A percentile compares a stretch with the other conserved stretches of the same genome.
phyloP scores from a whole-genome alignment of 805 yeast genomes.

The Scheffersomyces ergatensis region DNA sequence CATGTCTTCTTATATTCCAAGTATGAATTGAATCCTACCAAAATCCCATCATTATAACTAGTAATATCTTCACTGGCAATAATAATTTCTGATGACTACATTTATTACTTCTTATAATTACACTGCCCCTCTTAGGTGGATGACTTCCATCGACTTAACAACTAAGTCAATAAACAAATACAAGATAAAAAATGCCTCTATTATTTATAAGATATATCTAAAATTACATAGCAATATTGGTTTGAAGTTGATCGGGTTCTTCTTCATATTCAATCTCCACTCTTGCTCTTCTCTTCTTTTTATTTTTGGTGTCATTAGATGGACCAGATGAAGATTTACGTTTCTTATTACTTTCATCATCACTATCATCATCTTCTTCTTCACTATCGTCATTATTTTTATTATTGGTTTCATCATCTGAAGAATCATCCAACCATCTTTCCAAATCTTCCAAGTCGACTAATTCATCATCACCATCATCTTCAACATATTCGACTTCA shows the following conservation, averaged over 20 bases:
- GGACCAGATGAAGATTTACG: constrained; percentile 26
- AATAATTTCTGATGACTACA: too few relatives aligned
- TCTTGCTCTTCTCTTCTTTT: constrained; percentile 62
- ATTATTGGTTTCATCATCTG: constrained; percentile 35
- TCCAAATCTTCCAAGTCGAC: constrained; percentile 93
- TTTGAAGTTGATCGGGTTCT: constrained; percentile 43
- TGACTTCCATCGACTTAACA: too few relatives aligned
- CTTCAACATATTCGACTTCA: constrained; percentile 87
- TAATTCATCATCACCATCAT: constrained; percentile 82
- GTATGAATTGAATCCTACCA: too few relatives aligned
- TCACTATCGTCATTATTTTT: constrained; percentile 28
- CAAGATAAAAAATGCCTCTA: too few relatives aligned
- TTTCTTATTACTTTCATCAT: constrained; percentile 26
- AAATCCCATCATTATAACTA: too few relatives aligned
- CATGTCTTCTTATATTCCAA: too few relatives aligned
- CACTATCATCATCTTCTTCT: constrained; percentile 37
- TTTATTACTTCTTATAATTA: too few relatives aligned
- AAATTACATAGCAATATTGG: constrained; percentile 27
- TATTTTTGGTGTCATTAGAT: constrained; percentile 32
- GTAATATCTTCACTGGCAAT: too few relatives aligned
- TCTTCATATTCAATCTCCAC: constrained; percentile 85
- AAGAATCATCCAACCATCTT: constrained; percentile 67
- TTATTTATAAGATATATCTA: too few relatives aligned
- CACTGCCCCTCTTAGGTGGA: too few relatives aligned
- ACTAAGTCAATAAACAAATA: too few relatives aligned